Evolutionary conservation across 73 alveolate genomes (phyloP), one percentile per base, ranked within the genome.

Genomic region (Uronychia binucleata): DNA sequence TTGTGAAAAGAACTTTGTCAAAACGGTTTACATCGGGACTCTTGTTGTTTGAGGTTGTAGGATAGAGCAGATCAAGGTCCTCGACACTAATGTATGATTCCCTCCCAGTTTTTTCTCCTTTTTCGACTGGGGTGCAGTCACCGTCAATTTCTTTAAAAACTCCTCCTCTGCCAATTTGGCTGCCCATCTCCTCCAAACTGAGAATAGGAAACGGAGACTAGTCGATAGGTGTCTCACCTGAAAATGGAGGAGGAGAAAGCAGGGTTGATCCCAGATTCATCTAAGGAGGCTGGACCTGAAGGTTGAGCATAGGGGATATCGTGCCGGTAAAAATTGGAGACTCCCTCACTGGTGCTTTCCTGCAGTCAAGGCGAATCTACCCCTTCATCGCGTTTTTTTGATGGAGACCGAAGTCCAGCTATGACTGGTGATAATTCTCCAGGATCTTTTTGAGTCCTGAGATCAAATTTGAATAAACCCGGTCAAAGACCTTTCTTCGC

Each of bases 171-270:
- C 19, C n/a, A 19, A 11, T 46, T 46, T 46, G 19, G n/a, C 19
- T 46, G 67, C 67, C 67, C 67, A 11, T 19, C 67, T 46, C 67
- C 67, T 46, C 67, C 67, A n/a, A n/a, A n/a, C n/a, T n/a, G n/a
- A n/a, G n/a, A n/a, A n/a, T n/a, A n/a, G n/a, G n/a, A n/a, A n/a
- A n/a, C n/a, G n/a, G n/a, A n/a, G n/a, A n/a, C n/a, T n/a, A n/a
- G n/a, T n/a, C n/a, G n/a, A n/a, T n/a, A n/a, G n/a, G n/a, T n/a
- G n/a, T n/a, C n/a, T n/a, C n/a, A n/a, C n/a, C n/a, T n/a, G n/a
- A n/a, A n/a, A n/a, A n/a, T n/a, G n/a, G n/a, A n/a, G n/a, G n/a
- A n/a, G n/a, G n/a, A n/a, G n/a, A n/a, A n/a, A n/a, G n/a, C n/a
- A n/a, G n/a, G n/a, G n/a, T n/a, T n/a, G n/a, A n/a, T n/a, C n/a